Percentiles rank a stretch among this genome's conserved stretches.
These are phyloP conservation scores for Backusella westeae DNA, from an alignment of 192 early-diverging fungal species.

Conservation along the genomic window DNA sequence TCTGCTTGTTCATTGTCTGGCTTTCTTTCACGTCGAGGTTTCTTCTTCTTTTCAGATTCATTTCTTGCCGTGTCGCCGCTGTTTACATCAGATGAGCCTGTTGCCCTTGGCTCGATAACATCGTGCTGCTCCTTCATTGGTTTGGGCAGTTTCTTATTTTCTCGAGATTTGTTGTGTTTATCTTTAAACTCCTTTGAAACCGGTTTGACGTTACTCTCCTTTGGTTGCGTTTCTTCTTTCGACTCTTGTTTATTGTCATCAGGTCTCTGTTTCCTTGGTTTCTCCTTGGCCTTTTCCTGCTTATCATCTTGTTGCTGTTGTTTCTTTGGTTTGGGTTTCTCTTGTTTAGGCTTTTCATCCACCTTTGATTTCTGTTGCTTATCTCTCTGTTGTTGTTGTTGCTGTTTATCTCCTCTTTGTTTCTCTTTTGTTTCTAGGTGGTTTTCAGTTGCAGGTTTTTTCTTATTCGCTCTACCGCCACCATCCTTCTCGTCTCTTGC, in stretches of 20 bases:
- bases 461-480: neutral
- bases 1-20: neutral
- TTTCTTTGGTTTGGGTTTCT: neutral
- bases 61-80: neutral
- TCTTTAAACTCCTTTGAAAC: neutral
- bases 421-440: neutral
- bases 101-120: neutral
- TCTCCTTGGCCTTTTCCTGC: neutral
- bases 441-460: neutral
- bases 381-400: neutral
- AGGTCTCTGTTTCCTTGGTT: neutral
- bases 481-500: neutral
- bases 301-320: neutral
- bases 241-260: neutral
- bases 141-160: neutral
- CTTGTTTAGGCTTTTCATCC: neutral
- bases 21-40: neutral
- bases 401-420: neutral
- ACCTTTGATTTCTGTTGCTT: neutral
- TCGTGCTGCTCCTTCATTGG: neutral
- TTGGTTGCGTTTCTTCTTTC: neutral
- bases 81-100: neutral
- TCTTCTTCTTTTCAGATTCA: neutral
- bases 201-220: neutral
- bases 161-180: neutral